These are phyloP conservation scores for Ophiostoma tasmaniense DNA, from an alignment of 2,329 filamentous ascomycete species.

Conservation along the genomic window DNA sequence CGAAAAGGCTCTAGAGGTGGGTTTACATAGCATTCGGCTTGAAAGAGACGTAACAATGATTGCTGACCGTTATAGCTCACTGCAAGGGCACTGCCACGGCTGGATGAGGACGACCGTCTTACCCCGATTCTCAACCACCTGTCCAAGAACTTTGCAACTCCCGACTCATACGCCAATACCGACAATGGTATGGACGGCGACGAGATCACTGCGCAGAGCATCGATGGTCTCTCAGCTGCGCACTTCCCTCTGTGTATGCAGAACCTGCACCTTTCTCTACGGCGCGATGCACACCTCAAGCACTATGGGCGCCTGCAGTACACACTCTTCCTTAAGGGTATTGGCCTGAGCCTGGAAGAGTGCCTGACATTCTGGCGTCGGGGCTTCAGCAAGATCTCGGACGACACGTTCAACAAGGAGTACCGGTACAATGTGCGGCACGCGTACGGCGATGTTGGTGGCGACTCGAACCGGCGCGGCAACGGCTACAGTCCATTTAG, in stretches of 20 bases:
- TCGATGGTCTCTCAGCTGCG: slow-evolving; percentile 69
- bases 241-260: slow-evolving; percentile 94
- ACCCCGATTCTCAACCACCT: slow-evolving; percentile 61
- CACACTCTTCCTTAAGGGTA: slow-evolving; percentile 91
- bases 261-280: slow-evolving; percentile 75
- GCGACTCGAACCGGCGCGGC: slow-evolving; percentile 77
- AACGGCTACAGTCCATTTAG: slow-evolving; percentile 85
- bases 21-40: slow-evolving; percentile 19
- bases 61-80: slow-evolving; percentile 53
- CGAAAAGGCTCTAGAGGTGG: slow-evolving; percentile 74
- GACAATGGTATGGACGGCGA: slow-evolving; percentile 59
- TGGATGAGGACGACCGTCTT: slow-evolving; percentile 93
- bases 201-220: slow-evolving; percentile 66
- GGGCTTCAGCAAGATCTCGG: slow-evolving; percentile 75
- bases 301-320: slow-evolving; percentile 92
- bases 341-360: slow-evolving; percentile 87
- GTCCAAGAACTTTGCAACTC: slow-evolving; percentile 92
- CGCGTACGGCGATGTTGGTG: slow-evolving; percentile 87
- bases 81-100: slow-evolving; percentile 77
- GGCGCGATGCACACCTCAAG: slow-evolving; percentile 84
- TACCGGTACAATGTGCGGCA: slow-evolving; percentile 98
- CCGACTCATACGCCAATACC: slow-evolving; percentile 64
- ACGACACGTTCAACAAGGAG: slow-evolving; percentile 94
- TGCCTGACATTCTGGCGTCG: slow-evolving; percentile 85
- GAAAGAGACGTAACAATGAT: neutral